Base-by-base conservation (phyloP, 495 filamentous ascomycete genomes). In the Penicillium bovifimosum region DNA sequence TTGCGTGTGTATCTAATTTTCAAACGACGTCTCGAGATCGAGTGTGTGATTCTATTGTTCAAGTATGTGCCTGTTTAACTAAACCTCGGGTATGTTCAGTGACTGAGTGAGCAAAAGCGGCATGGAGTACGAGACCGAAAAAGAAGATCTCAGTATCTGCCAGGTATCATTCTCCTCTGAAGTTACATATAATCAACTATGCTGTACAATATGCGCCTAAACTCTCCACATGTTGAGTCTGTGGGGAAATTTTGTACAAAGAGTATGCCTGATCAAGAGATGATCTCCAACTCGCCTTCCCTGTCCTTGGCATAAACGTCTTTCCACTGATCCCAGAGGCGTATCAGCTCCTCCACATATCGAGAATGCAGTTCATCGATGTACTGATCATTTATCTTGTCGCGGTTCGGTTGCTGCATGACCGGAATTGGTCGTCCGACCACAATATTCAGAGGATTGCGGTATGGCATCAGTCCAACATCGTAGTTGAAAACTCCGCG, bases 401-500 rank as follows among this genome's bases (percentile, higher is more conserved):
- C 64, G 6, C 71, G 66, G 47, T 71, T 59, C 26, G 73, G 63
- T 48, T 81, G 71, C 62, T 82, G 79, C 56, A 75, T 68, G 13
- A 95, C 87, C 48, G 78, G 74, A 49, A 96, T 87, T 2, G 91
- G 88, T 50, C 78, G 74, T 2, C 91, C 92, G 6, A 95, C 87
- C 7, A 98, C 91, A 31, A 95, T 79, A 61, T 97, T 92, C 35
- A 98, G 58, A 13, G 90, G 85, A 32, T 84, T 74, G 31, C 95
- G 80, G 68, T 97, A 97, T 6, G 93, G 93, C 88, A 97, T 87
- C 47, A 97, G 63, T 0, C 93, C 93, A 1, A 96, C 88, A 65
- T 98, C 93, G 56, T 98, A 97, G 62, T 98, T 98, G 68, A 97
- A 96, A 8, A 97, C 85, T 1, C 93, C 93, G 13, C 90, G 67